These are phyloP conservation scores for Candida coleopterorum DNA, from an alignment of 805 yeast genomes.

Conservation along the genomic window DNA sequence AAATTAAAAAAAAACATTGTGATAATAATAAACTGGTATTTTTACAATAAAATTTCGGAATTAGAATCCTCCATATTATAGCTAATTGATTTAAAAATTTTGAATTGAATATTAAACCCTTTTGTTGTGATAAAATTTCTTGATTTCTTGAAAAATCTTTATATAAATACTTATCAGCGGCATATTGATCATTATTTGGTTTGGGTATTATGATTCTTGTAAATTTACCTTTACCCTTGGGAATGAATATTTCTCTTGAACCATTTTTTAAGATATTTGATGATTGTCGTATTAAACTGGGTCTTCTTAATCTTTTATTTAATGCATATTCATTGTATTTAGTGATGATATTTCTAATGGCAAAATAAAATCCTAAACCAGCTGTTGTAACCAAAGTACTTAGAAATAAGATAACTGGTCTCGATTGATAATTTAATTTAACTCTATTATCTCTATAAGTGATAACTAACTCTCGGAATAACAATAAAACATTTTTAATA, in stretches of 20 bases:
- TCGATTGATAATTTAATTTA: slow-evolving; percentile 34
- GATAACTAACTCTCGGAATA: slow-evolving; percentile 32
- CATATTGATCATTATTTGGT: slow-evolving; percentile 46
- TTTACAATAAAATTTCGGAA: slow-evolving; percentile 68
- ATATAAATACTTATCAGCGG: slow-evolving; percentile 51
- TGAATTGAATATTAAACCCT: slow-evolving; percentile 40
- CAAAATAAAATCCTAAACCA: slow-evolving; percentile 34
- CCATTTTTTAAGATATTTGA: slow-evolving; percentile 42
- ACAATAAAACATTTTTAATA: slow-evolving; percentile 26
- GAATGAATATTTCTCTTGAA: slow-evolving; percentile 45
- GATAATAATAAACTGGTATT: slow-evolving; percentile 61
- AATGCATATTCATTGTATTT: slow-evolving; percentile 26
- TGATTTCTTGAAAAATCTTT: slow-evolving; percentile 38
- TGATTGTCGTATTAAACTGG: slow-evolving; percentile 36
- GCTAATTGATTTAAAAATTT: slow-evolving; percentile 66
- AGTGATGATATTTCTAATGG: slow-evolving; percentile 24
- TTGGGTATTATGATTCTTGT: slow-evolving; percentile 41
- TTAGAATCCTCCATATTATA: slow-evolving; percentile 74
- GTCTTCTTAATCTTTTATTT: slow-evolving; percentile 24
- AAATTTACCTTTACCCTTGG: slow-evolving; percentile 29
- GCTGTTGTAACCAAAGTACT: slow-evolving; percentile 37
- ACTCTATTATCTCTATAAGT: slow-evolving; percentile 34
- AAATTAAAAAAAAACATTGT: slow-evolving; percentile 68
- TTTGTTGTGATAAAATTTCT: slow-evolving; percentile 9
- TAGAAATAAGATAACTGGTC: slow-evolving; percentile 39